These are phyloP conservation scores for Dothidotthia symphoricarpi DNA, from an alignment of 2,329 filamentous ascomycete species.

Conservation along the genomic window DNA sequence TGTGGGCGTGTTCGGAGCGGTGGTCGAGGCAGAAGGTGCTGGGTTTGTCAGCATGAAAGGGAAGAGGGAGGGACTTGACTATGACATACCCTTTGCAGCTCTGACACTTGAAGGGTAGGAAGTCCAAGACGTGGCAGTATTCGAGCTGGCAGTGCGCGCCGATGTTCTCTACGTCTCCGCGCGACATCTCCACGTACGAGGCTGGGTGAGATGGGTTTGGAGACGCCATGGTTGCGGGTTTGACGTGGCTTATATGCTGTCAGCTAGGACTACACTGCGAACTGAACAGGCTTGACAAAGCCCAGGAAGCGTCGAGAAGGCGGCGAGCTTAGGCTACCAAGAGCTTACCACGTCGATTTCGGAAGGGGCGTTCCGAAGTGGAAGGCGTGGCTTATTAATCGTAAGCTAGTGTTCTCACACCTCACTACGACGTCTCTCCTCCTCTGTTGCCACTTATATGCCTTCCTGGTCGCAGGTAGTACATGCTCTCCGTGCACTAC, in stretches of 20 bases:
- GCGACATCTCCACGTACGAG: slow-evolving; percentile 67
- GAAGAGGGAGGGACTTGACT: not conserved
- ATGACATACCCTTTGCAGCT: slow-evolving; percentile 64
- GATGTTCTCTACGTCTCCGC: slow-evolving; percentile 75
- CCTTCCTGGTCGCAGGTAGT: too few species aligned
- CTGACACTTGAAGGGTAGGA: slow-evolving; percentile 91
- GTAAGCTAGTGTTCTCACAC: too few species aligned
- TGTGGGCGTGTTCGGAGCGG: slow-evolving; percentile 79
- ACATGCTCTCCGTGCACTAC: too few species aligned
- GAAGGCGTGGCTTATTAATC: not conserved
- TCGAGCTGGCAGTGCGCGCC: slow-evolving; percentile 87
- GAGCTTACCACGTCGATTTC: slow-evolving; percentile 14
- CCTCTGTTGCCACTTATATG: too few species aligned
- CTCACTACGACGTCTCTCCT: too few species aligned
- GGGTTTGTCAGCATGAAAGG: slow-evolving; percentile 24
- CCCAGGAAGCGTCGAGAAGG: slow-evolving; percentile 21
- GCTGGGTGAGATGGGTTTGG: slow-evolving; percentile 9
- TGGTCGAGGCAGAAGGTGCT: slow-evolving; percentile 91
- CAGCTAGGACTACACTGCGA: not conserved
- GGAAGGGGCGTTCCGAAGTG: slow-evolving; percentile 14
- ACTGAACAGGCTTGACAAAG: slow-evolving; percentile 6
- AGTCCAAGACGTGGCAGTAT: slow-evolving; percentile 93
- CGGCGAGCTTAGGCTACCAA: slow-evolving; percentile 7
- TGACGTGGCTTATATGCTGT: slow-evolving; percentile 2
- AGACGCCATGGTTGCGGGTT: slow-evolving; percentile 17